Base-by-base conservation (phyloP, 2,329 filamentous ascomycete genomes). In the Pseudogymnoascus sp. region DNA sequence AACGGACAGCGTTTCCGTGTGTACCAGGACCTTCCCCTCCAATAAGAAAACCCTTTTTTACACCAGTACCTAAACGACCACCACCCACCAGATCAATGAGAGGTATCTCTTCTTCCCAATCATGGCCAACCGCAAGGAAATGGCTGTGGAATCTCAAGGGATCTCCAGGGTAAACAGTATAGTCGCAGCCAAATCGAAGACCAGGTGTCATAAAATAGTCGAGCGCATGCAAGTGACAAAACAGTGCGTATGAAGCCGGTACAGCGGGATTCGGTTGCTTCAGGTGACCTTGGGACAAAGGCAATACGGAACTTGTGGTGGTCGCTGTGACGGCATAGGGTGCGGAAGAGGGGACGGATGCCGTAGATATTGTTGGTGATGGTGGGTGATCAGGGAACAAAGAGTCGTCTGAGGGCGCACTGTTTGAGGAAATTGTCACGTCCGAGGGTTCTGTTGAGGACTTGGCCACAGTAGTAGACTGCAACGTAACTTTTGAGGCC, bases 81-180 rank as follows among this genome's bases (percentile, higher is more conserved):
- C 91, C 92, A 18, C 87, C 88, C 13, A 97, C 87, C 12, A 99
- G 78, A 67, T 96, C 89, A 67, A 97, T 81, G 70, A 97, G 78
- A 37, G 89, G 83, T 62, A 99, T 87, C 68, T 92, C 85, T 69
- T 96, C 85, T 64, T 97, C 86, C 91, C 92, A 97, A n/a, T 80
- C 85, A 68, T 89, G 85, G 33, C 89, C 86, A n/a, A 87, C 88
- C 6, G 88, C 90, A 69, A 96, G 82, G 73, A 96, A 97, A 74
- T 99, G 94, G 52, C 91, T 94, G 74, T 99, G 94, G 73, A 95
- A 99, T 9, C 94, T 87, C 60, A 99, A 79, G 1, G 94, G 92
- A 72, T 99, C 94, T 52, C 94, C 94, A 0, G 94, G 94, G 70
- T 99, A 99, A 4, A 95, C 90, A 68, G 92, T 91, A 75, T 96